Base-by-base conservation (phyloP, 2,329 filamentous ascomycete genomes). In the Arthrobotrys sphaeroides region DNA sequence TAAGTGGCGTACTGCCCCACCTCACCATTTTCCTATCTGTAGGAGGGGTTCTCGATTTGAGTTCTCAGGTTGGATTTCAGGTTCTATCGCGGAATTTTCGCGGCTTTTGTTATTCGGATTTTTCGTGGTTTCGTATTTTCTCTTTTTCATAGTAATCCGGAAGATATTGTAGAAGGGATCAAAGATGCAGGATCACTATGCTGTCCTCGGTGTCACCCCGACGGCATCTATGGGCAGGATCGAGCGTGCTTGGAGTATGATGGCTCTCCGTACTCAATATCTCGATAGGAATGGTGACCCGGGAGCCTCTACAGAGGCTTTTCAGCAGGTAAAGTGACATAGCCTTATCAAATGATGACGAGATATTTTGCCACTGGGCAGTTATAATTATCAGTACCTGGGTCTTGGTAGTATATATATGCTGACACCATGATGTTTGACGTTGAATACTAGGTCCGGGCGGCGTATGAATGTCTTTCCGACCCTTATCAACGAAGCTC, bases 391-490 rank as follows among this genome's bases (percentile, higher is more conserved):
- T n/a, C n/a, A n/a, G n/a, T n/a, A n/a, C n/a, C n/a, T n/a, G n/a
- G n/a, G n/a, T n/a, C n/a, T n/a, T n/a, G 5, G 13, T 7, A 5
- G 1, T 2, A 59, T 22, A 59, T 38, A 31, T 20, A n/a, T 18
- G 6, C 12, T 24, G 28, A 42, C 53, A 6, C 3, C 16, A 16
- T 4, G 24, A 12, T 49, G 10, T 18, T 0, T 51, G n/a, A n/a
- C 16, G 18, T 1, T 10, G 20, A 20, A 13, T n/a, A 51, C 24
- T 47, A 64, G 66, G 43, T 64, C 18, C n/a, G 45, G 22, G 66
- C 59, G 7, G 59, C 67, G 6, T 59, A 65, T 12, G 47, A 59
- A 64, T 65, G 67, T 33, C 67, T 72, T 38, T 57, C 59, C 3
- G 67, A 72, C 12, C 28, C 49, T 10, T 1, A 20, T 10, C 57